These are phyloP conservation scores for Aspergillus bridgeri DNA, from an alignment of 495 filamentous ascomycete genomes.

Conservation along the genomic window DNA sequence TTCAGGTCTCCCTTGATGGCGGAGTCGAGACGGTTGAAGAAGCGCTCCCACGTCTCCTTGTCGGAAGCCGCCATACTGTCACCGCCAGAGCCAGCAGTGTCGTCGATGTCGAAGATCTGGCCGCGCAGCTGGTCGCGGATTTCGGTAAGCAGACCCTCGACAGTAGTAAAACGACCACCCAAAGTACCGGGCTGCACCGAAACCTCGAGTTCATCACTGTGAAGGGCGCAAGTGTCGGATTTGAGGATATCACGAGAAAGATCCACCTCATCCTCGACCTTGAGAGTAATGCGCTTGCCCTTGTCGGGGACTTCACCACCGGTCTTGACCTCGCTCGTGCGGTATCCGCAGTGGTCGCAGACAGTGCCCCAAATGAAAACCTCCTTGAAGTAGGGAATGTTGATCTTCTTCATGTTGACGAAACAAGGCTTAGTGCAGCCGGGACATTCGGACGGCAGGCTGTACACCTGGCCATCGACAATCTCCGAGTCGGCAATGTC, in stretches of 20 bases:
- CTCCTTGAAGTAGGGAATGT: slow-evolving; percentile 95
- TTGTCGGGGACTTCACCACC: slow-evolving; percentile 87
- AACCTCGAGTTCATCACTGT: slow-evolving; percentile 80
- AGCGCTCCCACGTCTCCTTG: slow-evolving; percentile 69
- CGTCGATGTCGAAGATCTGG: slow-evolving; percentile 76
- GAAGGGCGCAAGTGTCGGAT: slow-evolving; percentile 83
- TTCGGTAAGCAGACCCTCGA: slow-evolving; percentile 92
- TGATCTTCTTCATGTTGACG: slow-evolving; percentile 92
- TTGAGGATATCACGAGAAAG: slow-evolving; percentile 92
- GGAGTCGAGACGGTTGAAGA: slow-evolving; percentile 69
- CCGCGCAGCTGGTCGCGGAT: slow-evolving; percentile 81
- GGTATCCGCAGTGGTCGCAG: slow-evolving; percentile 89
- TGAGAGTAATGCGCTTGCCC: slow-evolving; percentile 77
- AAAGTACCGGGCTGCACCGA: slow-evolving; percentile 85
- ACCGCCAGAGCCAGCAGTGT: slow-evolving; percentile 53
- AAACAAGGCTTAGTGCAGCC: slow-evolving; percentile 78
- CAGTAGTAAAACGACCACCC: slow-evolving; percentile 94
- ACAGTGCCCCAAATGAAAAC: slow-evolving; percentile 87
- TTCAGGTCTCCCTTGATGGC: slow-evolving; percentile 79
- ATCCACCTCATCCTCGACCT: slow-evolving; percentile 70
- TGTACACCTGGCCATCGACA: slow-evolving; percentile 82
- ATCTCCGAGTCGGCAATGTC: slow-evolving; percentile 66
- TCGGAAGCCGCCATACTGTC: slow-evolving; percentile 67
- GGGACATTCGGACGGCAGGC: slow-evolving; percentile 85
- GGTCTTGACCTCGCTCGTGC: slow-evolving; percentile 92